These are phyloP conservation scores for Parachaetomium inaequale DNA, from an alignment of 495 filamentous ascomycete species.

Conservation along the genomic window DNA sequence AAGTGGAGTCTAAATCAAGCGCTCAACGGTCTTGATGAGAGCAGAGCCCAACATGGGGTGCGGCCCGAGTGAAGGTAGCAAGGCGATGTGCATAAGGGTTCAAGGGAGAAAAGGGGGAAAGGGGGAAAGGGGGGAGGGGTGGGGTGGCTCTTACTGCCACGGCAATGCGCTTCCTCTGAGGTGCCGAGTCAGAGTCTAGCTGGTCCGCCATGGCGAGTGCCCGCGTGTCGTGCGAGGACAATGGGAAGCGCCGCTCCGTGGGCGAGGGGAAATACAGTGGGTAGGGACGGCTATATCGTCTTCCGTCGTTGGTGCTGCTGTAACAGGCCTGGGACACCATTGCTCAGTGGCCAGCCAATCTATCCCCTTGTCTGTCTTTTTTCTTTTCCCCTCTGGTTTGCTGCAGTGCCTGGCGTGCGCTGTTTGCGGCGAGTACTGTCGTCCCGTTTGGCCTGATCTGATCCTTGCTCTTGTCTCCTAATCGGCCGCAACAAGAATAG, in stretches of 20 bases:
- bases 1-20: not conserved
- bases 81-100: not conserved
- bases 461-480: constrained; percentile 21
- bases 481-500: constrained; percentile 15
- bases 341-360: constrained; percentile 19
- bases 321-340: constrained; percentile 46
- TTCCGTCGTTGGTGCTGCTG: constrained; percentile 28
- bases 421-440: not conserved
- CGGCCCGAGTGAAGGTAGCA: not conserved
- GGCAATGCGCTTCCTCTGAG: constrained; percentile 57
- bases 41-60: not conserved
- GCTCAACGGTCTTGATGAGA: not conserved
- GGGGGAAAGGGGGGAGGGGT: not conserved
- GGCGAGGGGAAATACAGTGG: constrained; percentile 37
- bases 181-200: constrained; percentile 38
- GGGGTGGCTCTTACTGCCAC: constrained; percentile 57
- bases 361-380: not conserved
- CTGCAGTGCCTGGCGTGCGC: not conserved
- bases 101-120: not conserved
- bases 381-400: not conserved
- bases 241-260: constrained; percentile 36
- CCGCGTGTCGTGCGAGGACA: constrained; percentile 35
- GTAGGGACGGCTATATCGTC: constrained; percentile 42
- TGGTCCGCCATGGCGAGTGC: constrained; percentile 43
- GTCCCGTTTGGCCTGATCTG: constrained; percentile 14